A percentile compares a stretch with the other conserved stretches of the same genome.
phyloP scores from a whole-genome alignment of 305 asterid genomes.

The Rubia peregrina region DNA sequence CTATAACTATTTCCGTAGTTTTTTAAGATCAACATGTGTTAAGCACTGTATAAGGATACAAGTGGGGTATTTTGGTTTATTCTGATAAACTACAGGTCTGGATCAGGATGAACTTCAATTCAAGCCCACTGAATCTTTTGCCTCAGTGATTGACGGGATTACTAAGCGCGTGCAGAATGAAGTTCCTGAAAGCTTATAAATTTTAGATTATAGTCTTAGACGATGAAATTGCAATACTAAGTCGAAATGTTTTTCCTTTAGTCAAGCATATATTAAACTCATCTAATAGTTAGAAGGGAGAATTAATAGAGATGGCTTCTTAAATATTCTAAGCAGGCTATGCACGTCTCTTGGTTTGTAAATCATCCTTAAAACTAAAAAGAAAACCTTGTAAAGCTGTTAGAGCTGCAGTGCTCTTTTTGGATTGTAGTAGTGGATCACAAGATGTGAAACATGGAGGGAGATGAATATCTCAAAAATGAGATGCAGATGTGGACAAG shows the following conservation, averaged over 20 bases:
- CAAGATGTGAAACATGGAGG: neutral
- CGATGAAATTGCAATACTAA: neutral
- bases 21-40: neutral
- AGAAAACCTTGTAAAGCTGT: neutral
- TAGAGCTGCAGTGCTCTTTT: neutral
- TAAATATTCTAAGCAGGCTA: neutral
- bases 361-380: neutral
- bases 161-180: neutral
- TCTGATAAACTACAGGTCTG: neutral
- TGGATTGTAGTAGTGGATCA: neutral
- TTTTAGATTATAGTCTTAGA: neutral
- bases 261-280: neutral
- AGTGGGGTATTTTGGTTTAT: neutral
- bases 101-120: neutral
- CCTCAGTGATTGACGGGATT: neutral
- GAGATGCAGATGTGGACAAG: neutral
- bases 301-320: neutral
- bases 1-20: neutral
- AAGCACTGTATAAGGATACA: neutral
- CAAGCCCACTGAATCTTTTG: neutral
- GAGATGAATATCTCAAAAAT: neutral
- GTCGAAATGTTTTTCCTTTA: neutral
- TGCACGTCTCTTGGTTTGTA: neutral
- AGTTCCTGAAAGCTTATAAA: neutral
- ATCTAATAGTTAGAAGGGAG: neutral